Conservation (phyloP, 2,329 filamentous ascomycete species). For the Tolypocladium nubicola region DNA sequence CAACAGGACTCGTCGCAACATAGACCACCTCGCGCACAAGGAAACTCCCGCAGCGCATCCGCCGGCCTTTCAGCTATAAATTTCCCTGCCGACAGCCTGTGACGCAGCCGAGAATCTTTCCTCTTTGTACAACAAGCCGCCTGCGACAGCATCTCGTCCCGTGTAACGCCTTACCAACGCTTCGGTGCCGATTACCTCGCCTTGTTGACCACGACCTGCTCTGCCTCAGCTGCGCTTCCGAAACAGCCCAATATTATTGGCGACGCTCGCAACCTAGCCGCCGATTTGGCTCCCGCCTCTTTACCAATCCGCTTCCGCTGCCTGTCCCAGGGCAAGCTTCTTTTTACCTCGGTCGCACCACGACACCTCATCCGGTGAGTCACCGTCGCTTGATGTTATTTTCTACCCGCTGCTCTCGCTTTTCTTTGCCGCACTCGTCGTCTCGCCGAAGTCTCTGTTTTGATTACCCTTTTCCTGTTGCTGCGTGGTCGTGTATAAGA, state of each 20-base stretch:
- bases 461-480: background rate
- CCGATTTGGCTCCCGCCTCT: conserved; percentile 17
- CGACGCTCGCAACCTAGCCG: conserved; percentile 19
- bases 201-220: conserved; percentile 16
- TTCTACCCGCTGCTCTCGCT: conserved; percentile 5
- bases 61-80: background rate
- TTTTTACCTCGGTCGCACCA: conserved; percentile 15
- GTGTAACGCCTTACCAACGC: conserved; percentile 20
- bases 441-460: background rate
- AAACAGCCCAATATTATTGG: conserved; percentile 24
- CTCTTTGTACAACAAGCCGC: conserved; percentile 5
- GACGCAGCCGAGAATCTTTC: conserved; percentile 5
- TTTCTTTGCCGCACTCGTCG: conserved; percentile 4
- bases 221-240: conserved; percentile 15
- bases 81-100: conserved; percentile 9
- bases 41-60: background rate
- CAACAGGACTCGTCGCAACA: background rate
- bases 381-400: conserved; percentile 17
- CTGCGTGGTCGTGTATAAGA: conserved; percentile 1
- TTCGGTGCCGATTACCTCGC: conserved; percentile 22
- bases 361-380: conserved; percentile 21
- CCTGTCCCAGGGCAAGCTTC: conserved; percentile 10
- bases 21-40: background rate
- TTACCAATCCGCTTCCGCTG: conserved; percentile 2
- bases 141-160: conserved; percentile 19